phyloP scores from a whole-genome alignment of 805 yeast species.

The Myxozyma sirexii region DNA sequence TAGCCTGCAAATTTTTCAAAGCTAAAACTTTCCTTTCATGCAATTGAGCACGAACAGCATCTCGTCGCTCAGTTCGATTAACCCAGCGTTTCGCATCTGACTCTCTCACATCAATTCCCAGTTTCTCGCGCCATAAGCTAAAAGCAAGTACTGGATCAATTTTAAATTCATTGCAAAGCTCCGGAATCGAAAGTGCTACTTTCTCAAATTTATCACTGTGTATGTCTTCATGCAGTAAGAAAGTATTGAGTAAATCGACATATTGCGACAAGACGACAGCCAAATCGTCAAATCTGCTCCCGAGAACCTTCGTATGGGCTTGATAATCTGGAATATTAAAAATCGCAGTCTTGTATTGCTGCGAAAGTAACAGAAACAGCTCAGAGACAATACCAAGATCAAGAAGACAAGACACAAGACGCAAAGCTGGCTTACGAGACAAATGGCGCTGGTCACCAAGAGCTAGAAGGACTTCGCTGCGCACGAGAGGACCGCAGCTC shows the following conservation, averaged over 20 bases:
- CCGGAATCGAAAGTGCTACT: constrained; percentile 27
- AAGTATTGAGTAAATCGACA: constrained; percentile 59
- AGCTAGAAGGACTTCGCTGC: constrained; percentile 51
- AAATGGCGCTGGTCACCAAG: constrained; percentile 57
- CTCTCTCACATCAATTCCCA: constrained; percentile 42
- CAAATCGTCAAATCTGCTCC: constrained; percentile 73
- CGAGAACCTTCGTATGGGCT: constrained; percentile 68
- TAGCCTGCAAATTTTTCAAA: background rate
- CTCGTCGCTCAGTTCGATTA: constrained; percentile 6
- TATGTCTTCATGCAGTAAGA: constrained; percentile 40
- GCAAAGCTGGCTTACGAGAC: constrained; percentile 51
- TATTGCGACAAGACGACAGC: constrained; percentile 67
- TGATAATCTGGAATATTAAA: constrained; percentile 38
- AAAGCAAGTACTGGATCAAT: constrained; percentile 61
- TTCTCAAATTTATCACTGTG: constrained; percentile 7
- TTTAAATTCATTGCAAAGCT: constrained; percentile 38
- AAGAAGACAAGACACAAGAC: constrained; percentile 52
- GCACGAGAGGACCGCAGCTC: constrained; percentile 64
- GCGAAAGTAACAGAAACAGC: constrained; percentile 62
- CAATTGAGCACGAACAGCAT: constrained; percentile 27
- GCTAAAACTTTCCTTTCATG: constrained; percentile 4
- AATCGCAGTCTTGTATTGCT: constrained; percentile 49
- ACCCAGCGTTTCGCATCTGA: constrained; percentile 33
- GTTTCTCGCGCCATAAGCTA: constrained; percentile 66
- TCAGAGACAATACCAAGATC: constrained; percentile 55